Conservation (phyloP, 768 basidiomycete species). For the Calocybe gangraenosa region DNA sequence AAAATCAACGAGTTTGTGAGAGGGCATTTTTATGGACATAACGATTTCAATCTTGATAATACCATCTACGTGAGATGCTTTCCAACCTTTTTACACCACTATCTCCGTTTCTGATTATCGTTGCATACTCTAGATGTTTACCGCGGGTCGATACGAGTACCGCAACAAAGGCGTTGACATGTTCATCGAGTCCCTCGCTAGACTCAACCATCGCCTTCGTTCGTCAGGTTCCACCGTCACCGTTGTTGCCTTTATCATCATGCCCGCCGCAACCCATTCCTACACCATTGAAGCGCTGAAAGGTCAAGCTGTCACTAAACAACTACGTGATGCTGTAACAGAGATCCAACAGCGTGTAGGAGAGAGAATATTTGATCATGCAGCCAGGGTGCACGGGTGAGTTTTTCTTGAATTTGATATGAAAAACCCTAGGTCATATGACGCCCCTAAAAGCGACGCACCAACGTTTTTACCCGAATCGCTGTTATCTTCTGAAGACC, state of each 20-base stretch:
- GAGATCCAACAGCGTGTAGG: slow-evolving; percentile 95
- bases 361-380: slow-evolving; percentile 88
- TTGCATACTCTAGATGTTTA: too few relatives aligned
- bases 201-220: slow-evolving; percentile 54
- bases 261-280: slow-evolving; percentile 94
- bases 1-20: slow-evolving; percentile 98
- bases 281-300: slow-evolving; percentile 98
- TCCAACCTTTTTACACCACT: neutral
- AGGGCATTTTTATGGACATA: slow-evolving; percentile 97
- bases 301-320: slow-evolving; percentile 94
- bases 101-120: neutral
- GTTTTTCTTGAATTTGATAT: too few relatives aligned
- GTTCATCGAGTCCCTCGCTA: slow-evolving; percentile 97
- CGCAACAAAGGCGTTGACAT: slow-evolving; percentile 99
- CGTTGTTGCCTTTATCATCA: slow-evolving; percentile 97
- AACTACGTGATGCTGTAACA: slow-evolving; percentile 90
- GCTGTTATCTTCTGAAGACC: slow-evolving; percentile 88
- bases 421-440: too few relatives aligned
- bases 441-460: slow-evolving; percentile 60
- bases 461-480: slow-evolving; percentile 69
- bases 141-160: slow-evolving; percentile 98
- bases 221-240: slow-evolving; percentile 68
- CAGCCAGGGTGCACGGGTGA: slow-evolving; percentile 87
- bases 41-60: slow-evolving; percentile 93
- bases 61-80: slow-evolving; percentile 68